Percentiles rank a stretch among this genome's conserved stretches.
Evolutionary conservation across 2,329 filamentous ascomycete genomes (phyloP).

Genomic region (Aspergillus piperis): DNA sequence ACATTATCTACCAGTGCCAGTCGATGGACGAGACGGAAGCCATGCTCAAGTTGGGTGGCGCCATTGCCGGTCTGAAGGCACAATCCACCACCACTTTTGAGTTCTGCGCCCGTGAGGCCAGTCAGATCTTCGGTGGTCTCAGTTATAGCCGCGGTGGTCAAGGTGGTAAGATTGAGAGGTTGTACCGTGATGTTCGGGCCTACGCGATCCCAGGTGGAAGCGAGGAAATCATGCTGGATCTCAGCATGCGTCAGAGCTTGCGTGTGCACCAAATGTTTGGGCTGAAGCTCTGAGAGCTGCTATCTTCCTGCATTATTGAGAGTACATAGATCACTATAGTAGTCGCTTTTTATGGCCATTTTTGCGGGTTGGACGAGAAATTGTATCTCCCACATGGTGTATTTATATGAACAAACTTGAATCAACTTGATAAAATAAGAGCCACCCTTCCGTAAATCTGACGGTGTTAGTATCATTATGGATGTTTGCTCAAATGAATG

Average conservation of each 20-base stretch:
- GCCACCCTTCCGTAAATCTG: too few species aligned
- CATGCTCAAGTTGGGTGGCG: constrained; percentile 91
- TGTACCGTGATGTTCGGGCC: constrained; percentile 92
- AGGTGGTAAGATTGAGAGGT: constrained; percentile 88
- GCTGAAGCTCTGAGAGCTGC: constrained; percentile 77
- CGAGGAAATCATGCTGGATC: constrained; percentile 98
- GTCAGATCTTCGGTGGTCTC: constrained; percentile 94
- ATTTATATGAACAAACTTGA: not conserved
- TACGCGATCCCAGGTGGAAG: constrained; percentile 95
- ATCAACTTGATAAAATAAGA: too few species aligned
- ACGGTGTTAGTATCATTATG: too few species aligned
- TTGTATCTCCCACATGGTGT: not conserved
- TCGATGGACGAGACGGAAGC: constrained; percentile 93
- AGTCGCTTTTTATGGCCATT: not conserved
- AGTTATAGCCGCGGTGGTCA: constrained; percentile 92
- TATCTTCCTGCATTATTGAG: constrained; percentile 8
- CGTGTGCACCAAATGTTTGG: constrained; percentile 86
- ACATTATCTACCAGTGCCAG: constrained; percentile 87
- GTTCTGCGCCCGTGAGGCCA: constrained; percentile 94
- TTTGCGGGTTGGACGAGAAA: not conserved
- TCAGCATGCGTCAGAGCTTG: constrained; percentile 89
- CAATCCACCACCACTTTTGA: constrained; percentile 94
- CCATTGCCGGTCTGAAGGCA: constrained; percentile 91
- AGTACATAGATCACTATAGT: constrained; percentile 11
- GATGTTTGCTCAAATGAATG: too few species aligned